phyloP scores from a whole-genome alignment of 2,329 filamentous ascomycete genomes.

The Podosphaera aphanis region DNA sequence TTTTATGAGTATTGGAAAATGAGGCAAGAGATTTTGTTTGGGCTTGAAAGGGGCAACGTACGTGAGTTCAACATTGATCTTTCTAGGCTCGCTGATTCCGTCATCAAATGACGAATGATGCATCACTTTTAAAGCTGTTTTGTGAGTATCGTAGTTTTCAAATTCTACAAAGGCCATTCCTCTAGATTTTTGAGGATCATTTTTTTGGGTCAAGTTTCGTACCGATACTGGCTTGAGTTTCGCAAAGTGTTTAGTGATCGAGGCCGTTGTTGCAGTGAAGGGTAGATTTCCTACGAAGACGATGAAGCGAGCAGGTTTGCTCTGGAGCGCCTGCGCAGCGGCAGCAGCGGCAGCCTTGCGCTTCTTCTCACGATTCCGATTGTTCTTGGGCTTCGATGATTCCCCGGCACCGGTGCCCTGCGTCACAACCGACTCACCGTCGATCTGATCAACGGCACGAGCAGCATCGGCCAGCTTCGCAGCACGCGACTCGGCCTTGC shows the following conservation, averaged over 20 bases:
- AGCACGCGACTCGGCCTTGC: constrained; percentile 16
- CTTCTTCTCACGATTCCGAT: constrained; percentile 17
- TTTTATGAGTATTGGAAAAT: not conserved
- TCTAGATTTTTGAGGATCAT: constrained; percentile 34
- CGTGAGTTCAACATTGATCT: constrained; percentile 86
- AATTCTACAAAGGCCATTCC: constrained; percentile 84
- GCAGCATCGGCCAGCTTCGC: constrained; percentile 12
- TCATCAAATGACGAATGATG: constrained; percentile 61
- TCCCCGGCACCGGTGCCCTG: not conserved
- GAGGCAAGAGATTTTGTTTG: constrained; percentile 1
- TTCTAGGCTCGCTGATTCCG: constrained; percentile 31
- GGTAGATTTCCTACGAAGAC: constrained; percentile 76
- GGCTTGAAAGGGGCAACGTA: constrained; percentile 21
- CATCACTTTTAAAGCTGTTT: constrained; percentile 74
- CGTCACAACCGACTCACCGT: not conserved
- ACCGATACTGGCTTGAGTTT: constrained; percentile 46
- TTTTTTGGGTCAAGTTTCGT: constrained; percentile 48
- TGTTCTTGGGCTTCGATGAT: constrained; percentile 14
- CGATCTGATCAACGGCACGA: not conserved
- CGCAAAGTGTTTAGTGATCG: constrained; percentile 53
- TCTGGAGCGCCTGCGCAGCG: constrained; percentile 2
- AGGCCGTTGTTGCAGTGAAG: constrained; percentile 49
- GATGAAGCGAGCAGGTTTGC: constrained; percentile 34
- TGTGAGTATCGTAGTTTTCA: constrained; percentile 65
- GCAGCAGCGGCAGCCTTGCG: not conserved